Evolutionary conservation across 139 green algal genomes (phyloP).

Genomic region (Chlamydomonas asymmetrica): DNA sequence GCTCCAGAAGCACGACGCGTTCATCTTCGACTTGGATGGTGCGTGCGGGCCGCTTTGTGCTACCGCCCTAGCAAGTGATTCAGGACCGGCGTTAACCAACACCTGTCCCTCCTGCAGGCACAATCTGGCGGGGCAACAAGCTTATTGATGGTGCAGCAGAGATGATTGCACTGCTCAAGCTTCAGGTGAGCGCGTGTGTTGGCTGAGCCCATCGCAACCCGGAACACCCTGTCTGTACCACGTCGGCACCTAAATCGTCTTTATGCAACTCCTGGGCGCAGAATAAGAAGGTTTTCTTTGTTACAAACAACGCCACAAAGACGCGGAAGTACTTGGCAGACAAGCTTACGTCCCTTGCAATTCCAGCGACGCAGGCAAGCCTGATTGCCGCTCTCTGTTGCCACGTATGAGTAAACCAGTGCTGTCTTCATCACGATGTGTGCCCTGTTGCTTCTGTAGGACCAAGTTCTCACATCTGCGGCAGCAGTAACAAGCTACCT

Average conservation of each 20-base stretch:
- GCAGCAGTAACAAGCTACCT: too few species aligned
- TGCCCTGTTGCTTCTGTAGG: too few species aligned
- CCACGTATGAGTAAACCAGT: too few species aligned
- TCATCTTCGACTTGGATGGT: conserved; percentile 51
- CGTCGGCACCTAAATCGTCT: not conserved
- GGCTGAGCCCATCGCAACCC: not conserved
- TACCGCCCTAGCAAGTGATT: not conserved
- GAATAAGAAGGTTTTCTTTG: conserved; percentile 95
- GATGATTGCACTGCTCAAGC: conserved; percentile 29
- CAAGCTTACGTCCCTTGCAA: conserved; percentile 87
- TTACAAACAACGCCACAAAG: conserved; percentile 99
- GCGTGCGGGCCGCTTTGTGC: not conserved
- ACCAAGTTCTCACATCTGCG: too few species aligned
- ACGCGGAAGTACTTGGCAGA: conserved; percentile 77
- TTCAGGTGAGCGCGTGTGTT: not conserved
- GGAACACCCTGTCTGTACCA: not conserved
- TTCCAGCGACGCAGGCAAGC: conserved; percentile 65
- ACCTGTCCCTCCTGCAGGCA: conserved; percentile 20
- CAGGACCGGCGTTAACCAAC: not conserved
- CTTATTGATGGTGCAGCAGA: conserved; percentile 38
- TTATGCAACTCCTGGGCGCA: too few species aligned
- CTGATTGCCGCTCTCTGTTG: not conserved
- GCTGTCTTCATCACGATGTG: too few species aligned
- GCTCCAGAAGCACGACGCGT: conserved; percentile 39
- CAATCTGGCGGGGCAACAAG: conserved; percentile 39